Conservation (phyloP, 2,329 filamentous ascomycete species). For the Claviceps capensis region DNA sequence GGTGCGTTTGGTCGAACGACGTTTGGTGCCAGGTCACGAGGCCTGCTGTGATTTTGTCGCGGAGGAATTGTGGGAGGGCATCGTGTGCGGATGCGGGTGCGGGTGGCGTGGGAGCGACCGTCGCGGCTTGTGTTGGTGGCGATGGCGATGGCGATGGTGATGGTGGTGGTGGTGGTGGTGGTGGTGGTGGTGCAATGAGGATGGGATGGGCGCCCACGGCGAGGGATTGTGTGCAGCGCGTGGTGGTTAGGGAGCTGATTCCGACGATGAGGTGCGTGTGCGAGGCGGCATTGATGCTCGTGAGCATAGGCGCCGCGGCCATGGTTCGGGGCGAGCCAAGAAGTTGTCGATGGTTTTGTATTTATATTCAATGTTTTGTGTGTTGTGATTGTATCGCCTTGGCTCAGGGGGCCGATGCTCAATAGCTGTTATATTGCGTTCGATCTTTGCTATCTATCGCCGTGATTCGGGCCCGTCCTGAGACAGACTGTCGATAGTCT, state of each 20-base stretch:
- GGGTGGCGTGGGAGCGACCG: no score
- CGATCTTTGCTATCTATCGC: no score
- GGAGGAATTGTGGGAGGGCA: slow-evolving; percentile 36
- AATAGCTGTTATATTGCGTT: no score
- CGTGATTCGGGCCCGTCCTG: no score
- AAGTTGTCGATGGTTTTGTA: no score
- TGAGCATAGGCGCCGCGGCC: slow-evolving; percentile 36
- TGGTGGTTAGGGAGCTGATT: slow-evolving; percentile 72
- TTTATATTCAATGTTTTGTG: no score
- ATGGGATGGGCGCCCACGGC: slow-evolving; percentile 71
- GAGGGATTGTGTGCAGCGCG: slow-evolving; percentile 67
- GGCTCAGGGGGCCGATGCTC: no score
- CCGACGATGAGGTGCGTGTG: slow-evolving; percentile 79
- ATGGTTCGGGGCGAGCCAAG: no score
- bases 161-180: slow-evolving; percentile 44
- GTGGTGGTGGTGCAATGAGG: slow-evolving; percentile 56
- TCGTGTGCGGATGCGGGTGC: slow-evolving; percentile 41
- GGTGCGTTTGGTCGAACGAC: slow-evolving; percentile 54
- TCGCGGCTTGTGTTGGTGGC: slow-evolving; percentile 23
- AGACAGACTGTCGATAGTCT: no score
- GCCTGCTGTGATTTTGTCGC: slow-evolving; percentile 51
- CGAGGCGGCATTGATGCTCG: slow-evolving; percentile 53
- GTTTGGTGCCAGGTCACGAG: slow-evolving; percentile 52
- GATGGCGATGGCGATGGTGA: slow-evolving; percentile 12
- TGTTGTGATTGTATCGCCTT: no score